Percentiles rank a stretch among this genome's conserved stretches.
Conservation (phyloP, 2,329 filamentous ascomycete genomes). For the Ophiostoma ips region DNA sequence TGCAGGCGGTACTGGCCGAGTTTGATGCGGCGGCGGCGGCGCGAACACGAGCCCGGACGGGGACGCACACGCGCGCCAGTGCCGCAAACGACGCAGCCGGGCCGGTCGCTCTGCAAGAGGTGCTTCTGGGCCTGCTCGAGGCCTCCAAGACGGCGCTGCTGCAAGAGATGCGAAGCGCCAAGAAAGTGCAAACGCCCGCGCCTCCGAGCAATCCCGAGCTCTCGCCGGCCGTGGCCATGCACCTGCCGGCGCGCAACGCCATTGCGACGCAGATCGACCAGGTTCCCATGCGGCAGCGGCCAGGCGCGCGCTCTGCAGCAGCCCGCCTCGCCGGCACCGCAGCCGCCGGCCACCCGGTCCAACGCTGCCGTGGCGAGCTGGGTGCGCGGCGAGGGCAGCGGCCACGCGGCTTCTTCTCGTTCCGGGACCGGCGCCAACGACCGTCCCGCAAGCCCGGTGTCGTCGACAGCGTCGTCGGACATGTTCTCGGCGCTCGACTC, state of each 20-base stretch:
- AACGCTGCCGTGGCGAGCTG: not conserved
- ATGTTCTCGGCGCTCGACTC: slow-evolving; percentile 10
- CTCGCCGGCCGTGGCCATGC: not conserved
- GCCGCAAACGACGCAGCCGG: no score
- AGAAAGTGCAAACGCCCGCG: not conserved
- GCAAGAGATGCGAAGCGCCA: not conserved
- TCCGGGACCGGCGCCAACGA: not conserved
- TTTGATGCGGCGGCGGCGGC: not conserved
- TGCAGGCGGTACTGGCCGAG: not conserved
- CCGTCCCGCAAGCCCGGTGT: not conserved
- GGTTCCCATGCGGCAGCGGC: not conserved
- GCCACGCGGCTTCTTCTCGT: not conserved
- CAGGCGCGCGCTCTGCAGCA: not conserved
- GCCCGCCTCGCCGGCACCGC: not conserved
- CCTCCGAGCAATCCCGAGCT: not conserved
- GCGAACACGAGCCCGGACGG: not conserved
- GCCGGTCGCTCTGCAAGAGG: slow-evolving; percentile 14
- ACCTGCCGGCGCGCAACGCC: not conserved
- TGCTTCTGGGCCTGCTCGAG: slow-evolving; percentile 15
- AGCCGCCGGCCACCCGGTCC: no score
- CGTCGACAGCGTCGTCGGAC: slow-evolving; percentile 1
- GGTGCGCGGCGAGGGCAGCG: not conserved
- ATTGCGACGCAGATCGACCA: slow-evolving; percentile 2
- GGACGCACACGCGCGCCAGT: not conserved
- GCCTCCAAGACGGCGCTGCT: not conserved